Evolutionary conservation across 306 rosid genomes (phyloP).

Genomic region (Gynostemma pentaphyllum): DNA sequence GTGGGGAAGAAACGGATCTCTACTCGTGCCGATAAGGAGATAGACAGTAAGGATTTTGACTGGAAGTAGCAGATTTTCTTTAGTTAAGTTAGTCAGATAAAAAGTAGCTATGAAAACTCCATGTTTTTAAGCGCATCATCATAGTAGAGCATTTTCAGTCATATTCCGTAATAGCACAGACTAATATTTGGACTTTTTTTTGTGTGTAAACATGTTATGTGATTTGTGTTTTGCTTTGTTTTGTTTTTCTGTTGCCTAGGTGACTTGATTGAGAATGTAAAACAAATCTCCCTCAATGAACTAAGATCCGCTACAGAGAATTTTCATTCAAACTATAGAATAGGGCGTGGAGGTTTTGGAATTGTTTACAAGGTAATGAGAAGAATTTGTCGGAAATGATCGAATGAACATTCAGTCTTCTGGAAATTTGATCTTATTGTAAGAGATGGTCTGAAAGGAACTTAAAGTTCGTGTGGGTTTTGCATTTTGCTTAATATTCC

Average conservation of each 20-base stretch:
- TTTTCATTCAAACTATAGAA: conserved; percentile 51
- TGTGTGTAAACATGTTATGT: background rate
- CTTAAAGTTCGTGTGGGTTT: background rate
- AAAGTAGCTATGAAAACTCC: background rate
- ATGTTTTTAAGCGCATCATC: background rate
- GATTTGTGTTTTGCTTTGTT: conserved; percentile 3
- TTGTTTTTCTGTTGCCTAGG: conserved; percentile 30
- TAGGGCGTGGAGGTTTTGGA: conserved; percentile 95
- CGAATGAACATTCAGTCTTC: background rate
- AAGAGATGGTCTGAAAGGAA: conserved; percentile 8
- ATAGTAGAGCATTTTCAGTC: background rate
- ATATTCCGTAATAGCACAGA: background rate
- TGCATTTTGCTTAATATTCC: background rate
- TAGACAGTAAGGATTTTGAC: conserved; percentile 54
- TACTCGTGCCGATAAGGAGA: conserved; percentile 19
- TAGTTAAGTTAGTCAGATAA: background rate
- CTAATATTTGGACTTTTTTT: background rate
- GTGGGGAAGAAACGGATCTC: conserved; percentile 22
- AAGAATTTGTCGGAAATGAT: background rate
- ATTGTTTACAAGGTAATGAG: conserved; percentile 81
- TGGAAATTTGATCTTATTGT: background rate
- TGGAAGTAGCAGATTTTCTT: background rate
- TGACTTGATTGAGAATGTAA: conserved; percentile 34
- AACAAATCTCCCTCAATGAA: conserved; percentile 50
- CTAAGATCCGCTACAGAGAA: conserved; percentile 60